Conservation (phyloP, 305 asterid species). For the Andrographis paniculata region DNA sequence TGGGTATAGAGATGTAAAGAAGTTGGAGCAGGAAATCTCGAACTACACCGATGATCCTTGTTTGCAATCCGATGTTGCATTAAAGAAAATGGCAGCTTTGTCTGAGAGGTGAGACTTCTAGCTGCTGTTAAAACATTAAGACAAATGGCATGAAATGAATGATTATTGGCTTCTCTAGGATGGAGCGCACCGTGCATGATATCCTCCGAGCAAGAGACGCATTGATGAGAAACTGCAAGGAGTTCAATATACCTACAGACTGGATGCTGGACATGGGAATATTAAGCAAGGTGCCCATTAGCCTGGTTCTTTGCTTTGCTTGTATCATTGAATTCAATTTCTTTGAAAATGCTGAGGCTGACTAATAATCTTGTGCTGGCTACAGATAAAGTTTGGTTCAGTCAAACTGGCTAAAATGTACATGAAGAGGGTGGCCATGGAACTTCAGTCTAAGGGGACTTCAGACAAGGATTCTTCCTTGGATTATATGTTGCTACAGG, state of each 20-base stretch:
- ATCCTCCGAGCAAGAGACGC: conserved; percentile 75
- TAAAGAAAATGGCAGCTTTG: conserved; percentile 74
- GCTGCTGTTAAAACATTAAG: background rate
- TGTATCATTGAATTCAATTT: background rate
- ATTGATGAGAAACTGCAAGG: conserved; percentile 63
- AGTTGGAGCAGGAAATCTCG: conserved; percentile 63
- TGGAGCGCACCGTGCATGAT: conserved; percentile 69
- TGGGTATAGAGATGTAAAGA: conserved; percentile 76
- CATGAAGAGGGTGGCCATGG: conserved; percentile 86
- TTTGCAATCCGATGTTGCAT: conserved; percentile 59
- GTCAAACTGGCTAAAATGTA: conserved; percentile 84
- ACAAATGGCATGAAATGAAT: background rate
- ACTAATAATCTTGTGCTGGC: conserved; percentile 4
- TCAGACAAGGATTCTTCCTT: conserved; percentile 79
- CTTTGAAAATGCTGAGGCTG: background rate
- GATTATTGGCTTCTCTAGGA: conserved; percentile 29
- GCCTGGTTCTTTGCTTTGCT: background rate
- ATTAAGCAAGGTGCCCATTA: conserved; percentile 73
- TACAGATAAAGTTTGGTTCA: conserved; percentile 80
- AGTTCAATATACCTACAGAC: conserved; percentile 75
- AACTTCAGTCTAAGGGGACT: conserved; percentile 68
- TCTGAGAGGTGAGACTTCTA: conserved; percentile 57
- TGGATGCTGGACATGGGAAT: conserved; percentile 90
- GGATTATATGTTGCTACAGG: conserved; percentile 91
- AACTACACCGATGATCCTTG: conserved; percentile 58